Base-by-base conservation (phyloP, 108 stramenopile genomes). In the Nitzschia putrida region DNA sequence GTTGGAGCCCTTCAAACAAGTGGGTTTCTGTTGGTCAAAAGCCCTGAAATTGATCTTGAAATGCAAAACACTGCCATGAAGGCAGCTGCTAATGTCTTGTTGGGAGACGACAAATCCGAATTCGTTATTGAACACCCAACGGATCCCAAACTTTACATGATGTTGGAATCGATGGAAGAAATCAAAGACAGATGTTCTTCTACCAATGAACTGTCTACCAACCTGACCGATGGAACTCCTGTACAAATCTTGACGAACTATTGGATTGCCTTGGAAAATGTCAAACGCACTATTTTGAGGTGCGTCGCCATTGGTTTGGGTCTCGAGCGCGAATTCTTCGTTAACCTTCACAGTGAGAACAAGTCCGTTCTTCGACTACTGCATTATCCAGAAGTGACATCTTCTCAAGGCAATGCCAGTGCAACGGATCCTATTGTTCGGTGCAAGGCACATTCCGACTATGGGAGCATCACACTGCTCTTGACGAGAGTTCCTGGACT, bases 371-470 rank as follows among this genome's bases (percentile, higher is more conserved):
- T 89, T 5, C 77, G 88, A 24, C 68, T 89, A 4, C n/a, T 89
- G 10, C 34, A 73, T 22, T 89, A 89, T 53, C 72, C 42, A 29
- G 73, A 71, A 16, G 49, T 76, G 21, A 43, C 57, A 21, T n/a
- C 43, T 10, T 16, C 5, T 7, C 23, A 25, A 34, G 24, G 63
- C 3, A 43, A 72, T 23, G 21, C 9, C 6, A n/a, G n/a, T n/a
- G n/a, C n/a, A n/a, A n/a, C n/a, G n/a, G 13, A 25, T 22, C 65
- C 65, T 7, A 44, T 24, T 7, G 53, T 84, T 69, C 71, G 88
- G 20, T 89, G 88, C 75, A 89, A 86, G 72, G 84, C 84, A 40
- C 88, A 89, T 76, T 85, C 84, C 12, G 88, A 89, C 59, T 89
- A 89, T 66, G 88, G 88, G 25, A 87, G 80, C 5, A 34, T 87